Evolutionary conservation across 345 rosid species (phyloP), one percentile per base, ranked within the genome.

Genomic region (Eucalyptus caleyi): DNA sequence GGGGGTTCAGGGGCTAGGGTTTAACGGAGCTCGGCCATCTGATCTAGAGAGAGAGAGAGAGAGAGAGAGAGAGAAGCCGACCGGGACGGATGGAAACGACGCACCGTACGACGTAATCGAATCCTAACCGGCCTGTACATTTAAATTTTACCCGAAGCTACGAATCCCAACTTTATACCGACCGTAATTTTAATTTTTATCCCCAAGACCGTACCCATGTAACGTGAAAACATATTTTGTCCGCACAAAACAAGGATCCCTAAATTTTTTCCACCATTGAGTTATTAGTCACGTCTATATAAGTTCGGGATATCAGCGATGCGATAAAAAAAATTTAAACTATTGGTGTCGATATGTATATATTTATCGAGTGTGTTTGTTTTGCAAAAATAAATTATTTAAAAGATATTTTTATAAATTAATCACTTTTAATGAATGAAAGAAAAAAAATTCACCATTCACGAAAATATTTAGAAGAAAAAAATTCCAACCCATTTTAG

Each of bases 371-470:
- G 16, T 21, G 2, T 1, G 1, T 11, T 77, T 23, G 8, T 77
- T 77, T 40, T 2, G 14, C 9, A 7, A 2, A 11, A 37, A 40
- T 21, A 13, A 77, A 23, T 40, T 11, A 23, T 77, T 77, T 21
- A 2, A 6, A 69, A 77, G 1, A 4, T 11, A 21, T 19, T 19
- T 40, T 1, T 77, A 44, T 37, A 40, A 72, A 77, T 21, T 12
- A 77, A 77, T 21, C 1, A 2, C 9, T 77, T 77, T 3, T 9
- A 72, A 37, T 72, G 8, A 37, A 69, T 8, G 24, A 69, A 34
- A 72, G 11, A 19, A 37, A 18, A 18, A 9, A 3, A 5, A 34
- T 3, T 19, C 0, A 18, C 1, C 3, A 3, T 37, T 24, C 9
- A 40, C 6, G 0, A 40, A 53, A 19, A 53, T 53, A 53, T 0